Conservation (phyloP, 169 alveolate genomes). For the Cryptosporidium sp. region DNA sequence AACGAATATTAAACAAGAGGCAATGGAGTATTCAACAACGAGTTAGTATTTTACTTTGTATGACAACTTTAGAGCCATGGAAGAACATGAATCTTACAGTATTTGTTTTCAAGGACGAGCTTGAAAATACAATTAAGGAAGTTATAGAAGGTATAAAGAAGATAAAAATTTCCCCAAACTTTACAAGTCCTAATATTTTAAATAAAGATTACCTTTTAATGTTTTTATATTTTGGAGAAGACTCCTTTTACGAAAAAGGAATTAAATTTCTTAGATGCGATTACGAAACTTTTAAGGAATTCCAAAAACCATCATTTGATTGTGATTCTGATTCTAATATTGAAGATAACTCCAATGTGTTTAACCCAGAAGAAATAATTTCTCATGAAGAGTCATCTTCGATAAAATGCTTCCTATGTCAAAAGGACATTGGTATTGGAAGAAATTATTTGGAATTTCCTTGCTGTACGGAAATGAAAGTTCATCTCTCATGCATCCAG, state of each 20-base stretch:
- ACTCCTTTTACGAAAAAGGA: conserved; percentile 9
- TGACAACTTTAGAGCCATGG: conserved; percentile 66
- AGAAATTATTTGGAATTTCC: conserved; percentile 50
- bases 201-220: conserved; percentile 1
- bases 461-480: conserved; percentile 25
- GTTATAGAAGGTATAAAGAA: background rate
- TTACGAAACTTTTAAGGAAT: conserved; percentile 25
- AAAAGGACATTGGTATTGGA: conserved; percentile 4
- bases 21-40: conserved; percentile 76
- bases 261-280: conserved; percentile 39
- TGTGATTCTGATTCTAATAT: conserved; percentile 26
- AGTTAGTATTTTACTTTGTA: conserved; percentile 52
- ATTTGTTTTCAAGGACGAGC: conserved; percentile 27
- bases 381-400: background rate
- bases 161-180: background rate
- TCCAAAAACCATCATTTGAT: conserved; percentile 1
- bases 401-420: conserved; percentile 38
- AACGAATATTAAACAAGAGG: conserved; percentile 9
- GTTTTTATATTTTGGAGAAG: conserved; percentile 34
- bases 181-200: background rate
- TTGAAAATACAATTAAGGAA: conserved; percentile 18
- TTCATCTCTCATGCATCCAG: conserved; percentile 50
- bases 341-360: conserved; percentile 26
- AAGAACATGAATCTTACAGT: conserved; percentile 39
- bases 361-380: background rate